Conservation (phyloP, 1,139 yeast genomes). For the Taphrina deformans region DNA sequence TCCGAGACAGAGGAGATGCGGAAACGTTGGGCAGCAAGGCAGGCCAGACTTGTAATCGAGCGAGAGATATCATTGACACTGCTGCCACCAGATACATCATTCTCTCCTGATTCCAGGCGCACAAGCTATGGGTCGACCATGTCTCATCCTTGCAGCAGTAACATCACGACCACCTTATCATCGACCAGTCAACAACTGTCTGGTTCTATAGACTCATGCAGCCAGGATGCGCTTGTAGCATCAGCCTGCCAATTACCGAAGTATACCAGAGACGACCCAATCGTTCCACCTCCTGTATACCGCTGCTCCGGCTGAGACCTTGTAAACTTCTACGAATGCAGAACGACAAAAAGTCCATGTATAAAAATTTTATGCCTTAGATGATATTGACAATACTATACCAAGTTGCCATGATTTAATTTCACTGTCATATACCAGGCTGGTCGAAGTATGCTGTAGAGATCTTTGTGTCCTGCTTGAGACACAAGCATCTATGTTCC, state of each 20-base stretch:
- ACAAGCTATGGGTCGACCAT: too few species aligned
- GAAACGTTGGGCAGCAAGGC: neutral
- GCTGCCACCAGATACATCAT: neutral
- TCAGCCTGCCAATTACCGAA: neutral
- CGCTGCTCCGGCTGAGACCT: neutral
- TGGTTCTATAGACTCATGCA: too few species aligned
- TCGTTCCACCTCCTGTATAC: neutral
- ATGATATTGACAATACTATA: neutral
- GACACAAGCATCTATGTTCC: too few species aligned
- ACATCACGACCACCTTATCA: neutral
- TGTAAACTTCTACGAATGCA: neutral
- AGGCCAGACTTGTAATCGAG: neutral
- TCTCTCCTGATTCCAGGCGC: neutral
- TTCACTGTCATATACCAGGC: too few species aligned
- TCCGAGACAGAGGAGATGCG: neutral
- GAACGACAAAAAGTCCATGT: neutral
- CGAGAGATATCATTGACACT: neutral
- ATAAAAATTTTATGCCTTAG: neutral
- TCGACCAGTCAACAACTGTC: neutral
- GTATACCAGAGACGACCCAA: neutral
- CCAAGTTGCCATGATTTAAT: neutral
- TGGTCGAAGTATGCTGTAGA: too few species aligned
- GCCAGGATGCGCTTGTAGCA: too few species aligned
- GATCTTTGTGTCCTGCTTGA: too few species aligned
- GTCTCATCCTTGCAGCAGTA: too few species aligned